A percentile compares a stretch with the other conserved stretches of the same genome.
Conservation (phyloP, 306 rosid genomes). For the Carpinus fangiana region DNA sequence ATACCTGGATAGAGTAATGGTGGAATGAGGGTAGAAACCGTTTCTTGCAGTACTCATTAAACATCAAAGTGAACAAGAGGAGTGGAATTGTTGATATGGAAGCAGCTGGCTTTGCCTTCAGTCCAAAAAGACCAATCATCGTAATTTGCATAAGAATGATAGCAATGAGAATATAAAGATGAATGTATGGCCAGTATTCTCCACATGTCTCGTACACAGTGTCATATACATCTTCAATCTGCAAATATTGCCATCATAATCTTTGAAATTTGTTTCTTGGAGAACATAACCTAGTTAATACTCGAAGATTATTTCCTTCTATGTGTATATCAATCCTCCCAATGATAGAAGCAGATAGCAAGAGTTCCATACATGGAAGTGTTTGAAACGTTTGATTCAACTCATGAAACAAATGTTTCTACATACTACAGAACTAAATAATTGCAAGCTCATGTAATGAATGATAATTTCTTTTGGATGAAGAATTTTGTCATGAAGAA, state of each 20-base stretch:
- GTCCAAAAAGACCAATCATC: constrained; percentile 89
- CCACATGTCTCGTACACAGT: constrained; percentile 78
- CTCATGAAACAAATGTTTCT: background rate
- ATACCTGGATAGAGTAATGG: constrained; percentile 65
- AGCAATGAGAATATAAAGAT: constrained; percentile 70
- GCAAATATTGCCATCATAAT: constrained; percentile 32
- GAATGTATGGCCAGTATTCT: constrained; percentile 86
- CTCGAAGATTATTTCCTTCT: background rate
- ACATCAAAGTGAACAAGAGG: constrained; percentile 64
- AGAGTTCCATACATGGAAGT: background rate
- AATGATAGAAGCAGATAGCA: background rate
- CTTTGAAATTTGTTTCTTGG: background rate
- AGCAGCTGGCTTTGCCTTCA: constrained; percentile 84
- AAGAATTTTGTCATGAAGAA: background rate
- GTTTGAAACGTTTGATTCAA: background rate
- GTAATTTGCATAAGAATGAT: constrained; percentile 85
- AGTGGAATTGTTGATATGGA: constrained; percentile 76
- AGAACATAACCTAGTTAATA: background rate
- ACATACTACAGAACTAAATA: background rate
- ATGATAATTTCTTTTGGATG: background rate
- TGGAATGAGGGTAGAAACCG: constrained; percentile 84
- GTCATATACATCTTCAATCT: constrained; percentile 81
- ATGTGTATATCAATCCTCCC: background rate
- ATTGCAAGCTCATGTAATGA: background rate
- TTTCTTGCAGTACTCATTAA: constrained; percentile 83